These are phyloP conservation scores for Lactifluus subvellereus DNA, from an alignment of 768 basidiomycete species.

Conservation along the genomic window DNA sequence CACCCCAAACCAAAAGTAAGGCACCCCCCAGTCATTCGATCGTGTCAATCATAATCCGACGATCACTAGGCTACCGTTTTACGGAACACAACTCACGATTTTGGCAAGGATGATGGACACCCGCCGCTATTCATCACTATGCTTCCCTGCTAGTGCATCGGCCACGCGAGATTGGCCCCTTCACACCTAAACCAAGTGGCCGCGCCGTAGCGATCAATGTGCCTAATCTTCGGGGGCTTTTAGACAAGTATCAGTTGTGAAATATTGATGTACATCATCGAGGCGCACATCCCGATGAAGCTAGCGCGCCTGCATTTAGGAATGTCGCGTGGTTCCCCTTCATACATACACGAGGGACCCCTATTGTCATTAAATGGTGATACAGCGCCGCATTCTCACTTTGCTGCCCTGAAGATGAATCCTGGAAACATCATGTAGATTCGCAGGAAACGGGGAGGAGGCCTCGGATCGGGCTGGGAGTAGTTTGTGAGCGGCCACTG, in stretches of 20 bases:
- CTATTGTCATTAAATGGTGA: no score
- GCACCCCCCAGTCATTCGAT: neutral
- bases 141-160: conserved; percentile 31
- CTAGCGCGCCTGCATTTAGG: no score
- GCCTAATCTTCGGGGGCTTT: neutral
- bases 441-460: neutral
- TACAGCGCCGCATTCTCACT: neutral
- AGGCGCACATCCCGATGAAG: no score
- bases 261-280: no score
- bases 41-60: neutral
- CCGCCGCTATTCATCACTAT: conserved; percentile 55
- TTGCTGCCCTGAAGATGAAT: neutral
- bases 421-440: neutral
- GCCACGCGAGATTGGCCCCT: neutral
- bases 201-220: neutral
- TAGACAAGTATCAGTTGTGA: no score
- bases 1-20: conserved; percentile 54
- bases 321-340: no score
- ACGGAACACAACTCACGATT: conserved; percentile 27
- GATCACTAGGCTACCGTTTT: conserved; percentile 34
- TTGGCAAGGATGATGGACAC: conserved; percentile 16
- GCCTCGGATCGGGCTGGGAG: neutral
- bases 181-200: no score
- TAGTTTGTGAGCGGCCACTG: neutral
- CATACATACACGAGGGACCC: no score